Conservation (phyloP, 768 basidiomycete species). For the Suillus luteus region DNA sequence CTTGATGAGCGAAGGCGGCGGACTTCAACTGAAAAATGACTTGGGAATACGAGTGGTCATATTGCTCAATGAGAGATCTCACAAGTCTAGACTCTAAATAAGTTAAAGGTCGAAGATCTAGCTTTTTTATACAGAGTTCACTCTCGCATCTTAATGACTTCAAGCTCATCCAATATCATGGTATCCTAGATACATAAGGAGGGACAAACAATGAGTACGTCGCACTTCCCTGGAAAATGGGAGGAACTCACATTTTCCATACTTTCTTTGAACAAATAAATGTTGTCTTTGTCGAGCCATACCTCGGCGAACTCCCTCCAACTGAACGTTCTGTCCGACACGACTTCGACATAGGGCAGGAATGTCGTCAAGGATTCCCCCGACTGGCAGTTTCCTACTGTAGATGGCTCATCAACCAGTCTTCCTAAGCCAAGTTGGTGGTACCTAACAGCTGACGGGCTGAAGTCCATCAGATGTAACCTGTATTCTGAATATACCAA, state of each 20-base stretch:
- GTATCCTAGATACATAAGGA: not conserved
- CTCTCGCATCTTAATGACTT: not conserved
- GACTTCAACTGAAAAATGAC: not conserved
- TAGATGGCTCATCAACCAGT: not conserved
- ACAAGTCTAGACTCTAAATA: not conserved
- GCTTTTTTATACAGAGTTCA: not conserved
- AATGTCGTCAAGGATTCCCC: not conserved
- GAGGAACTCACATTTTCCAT: not conserved
- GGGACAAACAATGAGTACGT: not conserved
- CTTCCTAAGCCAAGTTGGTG: not conserved
- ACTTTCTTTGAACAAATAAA: not conserved
- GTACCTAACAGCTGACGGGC: not conserved
- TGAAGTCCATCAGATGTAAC: conserved; percentile 3
- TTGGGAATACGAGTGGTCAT: not conserved
- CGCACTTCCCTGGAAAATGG: not conserved
- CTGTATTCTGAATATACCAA: not conserved
- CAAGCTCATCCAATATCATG: not conserved
- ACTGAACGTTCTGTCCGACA: not conserved
- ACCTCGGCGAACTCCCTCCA: not conserved
- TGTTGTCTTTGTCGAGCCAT: not conserved
- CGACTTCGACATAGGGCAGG: conserved; percentile 3
- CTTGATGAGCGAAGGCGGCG: not conserved
- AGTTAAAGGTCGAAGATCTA: not conserved
- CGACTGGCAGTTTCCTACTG: not conserved
- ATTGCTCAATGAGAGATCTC: not conserved